Evolutionary conservation across 192 early-diverging fungal species (phyloP).

Genomic region (Funneliformis mosseae): DNA sequence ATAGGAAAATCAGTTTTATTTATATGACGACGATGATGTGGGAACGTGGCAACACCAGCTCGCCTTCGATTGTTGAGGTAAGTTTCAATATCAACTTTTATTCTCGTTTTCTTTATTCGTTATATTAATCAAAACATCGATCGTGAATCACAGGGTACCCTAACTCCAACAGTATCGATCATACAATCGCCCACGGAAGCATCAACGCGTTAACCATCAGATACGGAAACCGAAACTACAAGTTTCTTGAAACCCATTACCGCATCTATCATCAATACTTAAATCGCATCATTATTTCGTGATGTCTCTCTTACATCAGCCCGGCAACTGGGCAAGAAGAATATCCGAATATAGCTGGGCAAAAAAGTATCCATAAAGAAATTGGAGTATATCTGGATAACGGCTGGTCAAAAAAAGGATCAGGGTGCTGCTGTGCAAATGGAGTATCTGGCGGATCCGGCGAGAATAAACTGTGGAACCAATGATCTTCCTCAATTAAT

Average conservation of each 20-base stretch:
- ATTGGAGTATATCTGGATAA: too few species aligned
- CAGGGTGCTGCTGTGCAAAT: too few species aligned
- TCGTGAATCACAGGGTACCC: conserved; percentile 12
- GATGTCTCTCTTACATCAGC: conserved; percentile 17
- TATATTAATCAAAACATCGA: neutral
- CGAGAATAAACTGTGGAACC: too few species aligned
- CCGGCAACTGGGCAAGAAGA: too few species aligned
- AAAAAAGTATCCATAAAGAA: too few species aligned
- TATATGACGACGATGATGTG: conserved; percentile 46
- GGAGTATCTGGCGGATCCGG: too few species aligned
- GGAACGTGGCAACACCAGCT: neutral
- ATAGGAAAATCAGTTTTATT: conserved; percentile 46
- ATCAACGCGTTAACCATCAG: conserved; percentile 31
- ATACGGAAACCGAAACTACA: conserved; percentile 16
- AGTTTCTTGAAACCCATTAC: conserved; percentile 4
- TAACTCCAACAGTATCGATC: conserved; percentile 22
- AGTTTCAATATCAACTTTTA: neutral
- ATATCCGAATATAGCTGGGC: too few species aligned
- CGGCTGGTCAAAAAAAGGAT: too few species aligned
- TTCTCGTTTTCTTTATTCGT: neutral
- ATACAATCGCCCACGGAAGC: conserved; percentile 26
- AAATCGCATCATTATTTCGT: conserved; percentile 24
- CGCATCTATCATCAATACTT: neutral
- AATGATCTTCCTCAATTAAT: too few species aligned
- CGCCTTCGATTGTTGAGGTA: neutral